These are phyloP conservation scores for Pseudonectria buxi DNA, from an alignment of 2,329 filamentous ascomycete species.

Conservation along the genomic window DNA sequence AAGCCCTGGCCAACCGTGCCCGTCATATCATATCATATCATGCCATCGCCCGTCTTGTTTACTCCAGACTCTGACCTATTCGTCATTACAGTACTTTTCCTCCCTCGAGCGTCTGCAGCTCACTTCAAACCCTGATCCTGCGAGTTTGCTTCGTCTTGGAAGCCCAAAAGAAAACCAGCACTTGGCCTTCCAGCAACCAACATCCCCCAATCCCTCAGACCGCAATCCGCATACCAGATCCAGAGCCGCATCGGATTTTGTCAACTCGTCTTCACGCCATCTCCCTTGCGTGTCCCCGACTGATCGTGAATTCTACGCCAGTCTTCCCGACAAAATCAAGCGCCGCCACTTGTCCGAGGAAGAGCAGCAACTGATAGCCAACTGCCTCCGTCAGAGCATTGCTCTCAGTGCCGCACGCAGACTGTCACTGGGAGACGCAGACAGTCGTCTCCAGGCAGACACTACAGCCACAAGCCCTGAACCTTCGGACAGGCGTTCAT, in stretches of 20 bases:
- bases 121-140: constrained; percentile 36
- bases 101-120: constrained; percentile 64
- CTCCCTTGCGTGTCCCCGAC: constrained; percentile 38
- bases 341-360: constrained; percentile 64
- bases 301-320: constrained; percentile 62
- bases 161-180: constrained; percentile 14
- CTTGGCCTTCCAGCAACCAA: constrained; percentile 4
- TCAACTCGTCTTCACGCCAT: constrained; percentile 8
- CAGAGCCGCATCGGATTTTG: constrained; percentile 13
- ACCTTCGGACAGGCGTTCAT: constrained; percentile 14
- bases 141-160: constrained; percentile 9
- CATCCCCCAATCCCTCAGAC: constrained; percentile 8
- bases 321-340: constrained; percentile 65
- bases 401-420: constrained; percentile 27
- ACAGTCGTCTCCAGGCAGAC: neutral
- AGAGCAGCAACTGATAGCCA: constrained; percentile 55
- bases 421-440: constrained; percentile 18
- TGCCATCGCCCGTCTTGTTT: constrained; percentile 3
- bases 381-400: constrained; percentile 30
- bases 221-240: constrained; percentile 12
- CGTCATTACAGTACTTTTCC: constrained; percentile 57
- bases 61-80: constrained; percentile 10
- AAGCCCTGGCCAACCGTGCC: neutral
- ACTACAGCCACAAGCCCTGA: constrained; percentile 17
- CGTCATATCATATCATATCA: constrained; percentile 4